These are phyloP conservation scores for Chytriomyces sp. DNA, from an alignment of 192 early-diverging fungal species.

Conservation along the genomic window DNA sequence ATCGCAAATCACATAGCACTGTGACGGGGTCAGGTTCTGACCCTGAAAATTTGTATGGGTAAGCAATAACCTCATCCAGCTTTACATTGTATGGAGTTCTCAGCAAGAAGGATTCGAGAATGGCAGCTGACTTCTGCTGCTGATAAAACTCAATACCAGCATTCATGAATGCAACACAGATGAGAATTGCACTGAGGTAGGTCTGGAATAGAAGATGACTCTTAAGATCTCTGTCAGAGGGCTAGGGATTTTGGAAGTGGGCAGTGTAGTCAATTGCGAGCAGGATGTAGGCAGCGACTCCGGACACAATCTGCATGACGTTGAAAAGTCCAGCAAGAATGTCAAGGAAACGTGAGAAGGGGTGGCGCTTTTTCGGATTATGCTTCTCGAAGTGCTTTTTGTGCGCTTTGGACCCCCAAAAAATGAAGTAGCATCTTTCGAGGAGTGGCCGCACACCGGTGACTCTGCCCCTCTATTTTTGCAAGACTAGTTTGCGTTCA, in stretches of 20 bases:
- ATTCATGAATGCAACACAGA: conserved; percentile 55
- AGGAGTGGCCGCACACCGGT: no score
- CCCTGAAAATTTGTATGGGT: neutral
- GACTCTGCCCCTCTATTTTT: no score
- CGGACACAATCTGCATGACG: conserved; percentile 80
- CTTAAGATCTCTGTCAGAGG: neutral
- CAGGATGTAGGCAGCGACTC: conserved; percentile 79
- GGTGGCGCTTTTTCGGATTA: conserved; percentile 73
- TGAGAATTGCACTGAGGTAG: conserved; percentile 52
- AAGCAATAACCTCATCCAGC: conserved; percentile 8
- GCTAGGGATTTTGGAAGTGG: conserved; percentile 55
- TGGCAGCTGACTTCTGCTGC: conserved; percentile 84
- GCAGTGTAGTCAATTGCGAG: conserved; percentile 71
- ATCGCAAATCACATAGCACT: conserved; percentile 42
- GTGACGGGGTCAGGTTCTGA: conserved; percentile 44
- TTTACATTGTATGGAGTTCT: neutral
- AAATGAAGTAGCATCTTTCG: neutral
- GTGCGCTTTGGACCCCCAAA: neutral
- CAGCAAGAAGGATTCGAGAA: conserved; percentile 86
- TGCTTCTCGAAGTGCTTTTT: neutral
- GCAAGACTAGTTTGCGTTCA: no score
- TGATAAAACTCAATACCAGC: conserved; percentile 59
- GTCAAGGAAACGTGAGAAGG: conserved; percentile 74
- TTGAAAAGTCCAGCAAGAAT: conserved; percentile 84
- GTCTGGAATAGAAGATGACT: conserved; percentile 5